Conservation (phyloP, 441 rosid genomes). For the Pelargonium fulgidum region DNA sequence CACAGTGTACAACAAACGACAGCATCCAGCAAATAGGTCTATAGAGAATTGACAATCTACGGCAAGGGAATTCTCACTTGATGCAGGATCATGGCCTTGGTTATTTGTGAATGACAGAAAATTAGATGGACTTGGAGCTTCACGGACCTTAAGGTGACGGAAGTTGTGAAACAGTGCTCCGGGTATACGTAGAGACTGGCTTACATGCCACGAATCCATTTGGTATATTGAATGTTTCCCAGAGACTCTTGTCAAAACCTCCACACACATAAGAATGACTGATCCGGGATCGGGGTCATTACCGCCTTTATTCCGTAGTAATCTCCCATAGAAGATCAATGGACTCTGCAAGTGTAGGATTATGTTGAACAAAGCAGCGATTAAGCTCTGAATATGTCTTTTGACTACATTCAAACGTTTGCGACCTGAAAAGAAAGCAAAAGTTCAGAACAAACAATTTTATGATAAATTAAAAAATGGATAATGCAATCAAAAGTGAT, state of each 20-base stretch:
- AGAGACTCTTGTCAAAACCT: constrained; percentile 69
- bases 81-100: constrained; percentile 21
- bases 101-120: constrained; percentile 21
- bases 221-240: constrained; percentile 63
- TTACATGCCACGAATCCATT: constrained; percentile 70
- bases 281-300: constrained; percentile 72
- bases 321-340: constrained; percentile 37
- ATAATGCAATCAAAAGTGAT: not conserved
- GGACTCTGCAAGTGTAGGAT: constrained; percentile 78
- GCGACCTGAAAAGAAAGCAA: constrained; percentile 50
- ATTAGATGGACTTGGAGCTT: constrained; percentile 24
- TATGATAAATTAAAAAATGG: not conserved
- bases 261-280: constrained; percentile 79
- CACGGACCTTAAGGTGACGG: constrained; percentile 30
- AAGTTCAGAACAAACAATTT: constrained; percentile 20
- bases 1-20: constrained; percentile 61
- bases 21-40: constrained; percentile 55
- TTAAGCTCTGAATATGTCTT: constrained; percentile 53
- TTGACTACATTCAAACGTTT: constrained; percentile 53
- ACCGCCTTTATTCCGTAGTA: constrained; percentile 23
- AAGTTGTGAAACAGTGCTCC: constrained; percentile 59
- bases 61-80: constrained; percentile 22
- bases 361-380: constrained; percentile 63
- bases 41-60: constrained; percentile 52
- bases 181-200: constrained; percentile 62